Evolutionary conservation across 2,329 filamentous ascomycete species (phyloP).

Genomic region (Salinomyces thailandicus): DNA sequence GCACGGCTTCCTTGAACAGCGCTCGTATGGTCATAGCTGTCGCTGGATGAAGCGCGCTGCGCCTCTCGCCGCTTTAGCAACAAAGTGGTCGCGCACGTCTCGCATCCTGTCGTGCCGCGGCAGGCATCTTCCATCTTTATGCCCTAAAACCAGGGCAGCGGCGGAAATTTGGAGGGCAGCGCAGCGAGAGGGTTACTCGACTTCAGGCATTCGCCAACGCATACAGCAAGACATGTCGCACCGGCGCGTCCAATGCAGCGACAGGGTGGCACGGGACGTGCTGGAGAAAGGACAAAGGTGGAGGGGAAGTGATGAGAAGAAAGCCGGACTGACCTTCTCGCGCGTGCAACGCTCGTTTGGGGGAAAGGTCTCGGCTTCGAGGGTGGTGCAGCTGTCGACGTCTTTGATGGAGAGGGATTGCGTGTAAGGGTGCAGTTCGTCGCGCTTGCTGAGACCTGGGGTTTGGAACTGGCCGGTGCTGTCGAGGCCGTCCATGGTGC

Average conservation of each 20-base stretch:
- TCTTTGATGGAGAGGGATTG: slow-evolving; percentile 60
- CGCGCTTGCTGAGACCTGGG: slow-evolving; percentile 21
- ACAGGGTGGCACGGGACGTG: not conserved
- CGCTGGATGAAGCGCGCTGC: no score
- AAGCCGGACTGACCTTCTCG: slow-evolving; percentile 47
- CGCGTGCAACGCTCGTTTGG: slow-evolving; percentile 45
- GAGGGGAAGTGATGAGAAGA: slow-evolving; percentile 1
- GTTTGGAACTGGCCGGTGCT: not conserved
- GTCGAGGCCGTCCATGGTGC: slow-evolving; percentile 1
- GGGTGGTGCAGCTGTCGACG: slow-evolving; percentile 49
- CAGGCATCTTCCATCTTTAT: not conserved
- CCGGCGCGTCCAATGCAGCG: slow-evolving; percentile 13
- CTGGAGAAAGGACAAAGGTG: not conserved
- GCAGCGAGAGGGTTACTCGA: no score
- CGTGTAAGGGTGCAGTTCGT: slow-evolving; percentile 62
- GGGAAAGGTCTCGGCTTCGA: slow-evolving; percentile 50
- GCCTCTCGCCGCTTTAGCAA: no score
- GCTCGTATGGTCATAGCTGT: no score
- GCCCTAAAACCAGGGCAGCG: no score
- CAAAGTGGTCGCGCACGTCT: slow-evolving; percentile 5
- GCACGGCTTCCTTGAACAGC: no score
- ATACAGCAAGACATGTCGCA: slow-evolving; percentile 18
- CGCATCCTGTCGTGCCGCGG: slow-evolving; percentile 1
- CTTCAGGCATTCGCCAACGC: slow-evolving; percentile 14
- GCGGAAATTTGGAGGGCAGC: no score